phyloP scores from a whole-genome alignment of 257 asterid genomes.

The Gentiana macrophylla region DNA sequence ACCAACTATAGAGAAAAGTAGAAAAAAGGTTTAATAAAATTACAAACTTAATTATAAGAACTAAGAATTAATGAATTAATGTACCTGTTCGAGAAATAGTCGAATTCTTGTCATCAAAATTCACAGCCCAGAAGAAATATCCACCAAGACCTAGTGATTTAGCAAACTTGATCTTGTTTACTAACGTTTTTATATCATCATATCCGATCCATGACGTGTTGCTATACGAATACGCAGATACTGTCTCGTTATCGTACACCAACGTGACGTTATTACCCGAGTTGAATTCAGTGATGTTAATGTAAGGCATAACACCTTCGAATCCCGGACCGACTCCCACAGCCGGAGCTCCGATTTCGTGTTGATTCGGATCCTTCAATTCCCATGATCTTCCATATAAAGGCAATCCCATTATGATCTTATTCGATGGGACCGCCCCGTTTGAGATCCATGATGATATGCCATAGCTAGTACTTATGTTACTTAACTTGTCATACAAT shows the following conservation, averaged over 20 bases:
- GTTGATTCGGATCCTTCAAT: conserved; percentile 37
- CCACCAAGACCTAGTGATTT: conserved; percentile 53
- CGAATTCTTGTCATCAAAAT: conserved; percentile 43
- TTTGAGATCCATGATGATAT: conserved; percentile 41
- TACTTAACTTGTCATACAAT: conserved; percentile 35
- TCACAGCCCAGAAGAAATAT: conserved; percentile 68
- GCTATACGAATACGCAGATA: conserved; percentile 44
- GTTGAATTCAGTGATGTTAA: conserved; percentile 29
- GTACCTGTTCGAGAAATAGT: conserved; percentile 50
- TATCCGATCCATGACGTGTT: conserved; percentile 58
- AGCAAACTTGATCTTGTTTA: conserved; percentile 34
- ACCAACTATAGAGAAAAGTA: background rate
- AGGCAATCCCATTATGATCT: conserved; percentile 61
- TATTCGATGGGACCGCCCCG: conserved; percentile 15
- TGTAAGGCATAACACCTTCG: conserved; percentile 32
- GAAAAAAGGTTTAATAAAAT: background rate
- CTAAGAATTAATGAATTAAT: background rate
- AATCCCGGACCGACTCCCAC: conserved; percentile 47
- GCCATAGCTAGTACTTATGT: conserved; percentile 49
- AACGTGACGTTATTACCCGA: conserved; percentile 27
- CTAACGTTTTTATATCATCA: conserved; percentile 32
- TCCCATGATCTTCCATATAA: conserved; percentile 56
- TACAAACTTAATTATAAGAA: background rate
- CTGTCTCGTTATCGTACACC: conserved; percentile 35
- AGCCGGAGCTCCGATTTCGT: conserved; percentile 53